These are phyloP conservation scores for Trametes cubensis DNA, from an alignment of 768 basidiomycete species.

Conservation along the genomic window DNA sequence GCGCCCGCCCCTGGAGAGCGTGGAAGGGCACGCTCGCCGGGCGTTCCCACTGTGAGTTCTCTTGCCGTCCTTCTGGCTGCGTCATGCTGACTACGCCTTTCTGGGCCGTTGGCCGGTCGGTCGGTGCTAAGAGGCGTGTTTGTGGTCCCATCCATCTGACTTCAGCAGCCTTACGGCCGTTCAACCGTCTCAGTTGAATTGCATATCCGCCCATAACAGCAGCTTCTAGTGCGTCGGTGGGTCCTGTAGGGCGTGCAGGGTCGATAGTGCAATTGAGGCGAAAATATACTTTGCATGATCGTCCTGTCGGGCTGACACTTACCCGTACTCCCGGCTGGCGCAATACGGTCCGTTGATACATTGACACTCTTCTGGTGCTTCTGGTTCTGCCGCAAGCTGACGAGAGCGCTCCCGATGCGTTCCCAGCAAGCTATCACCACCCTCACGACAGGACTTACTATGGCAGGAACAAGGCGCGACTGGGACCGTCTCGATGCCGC, in stretches of 20 bases:
- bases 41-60: constrained; percentile 10
- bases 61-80: not conserved
- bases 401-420: constrained; percentile 7
- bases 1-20: constrained; percentile 4
- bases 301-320: not conserved
- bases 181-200: not conserved
- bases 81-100: constrained; percentile 8
- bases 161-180: constrained; percentile 5
- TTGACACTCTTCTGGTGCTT: constrained; percentile 4
- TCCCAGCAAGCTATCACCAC: not conserved
- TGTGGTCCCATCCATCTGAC: too few species aligned
- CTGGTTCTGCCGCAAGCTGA: not conserved
- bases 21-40: constrained; percentile 5
- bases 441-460: not conserved
- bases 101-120: too few species aligned
- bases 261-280: not conserved
- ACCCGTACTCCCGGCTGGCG: constrained; percentile 1
- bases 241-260: not conserved
- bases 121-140: too few species aligned
- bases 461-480: not conserved
- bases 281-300: not conserved
- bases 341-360: not conserved
- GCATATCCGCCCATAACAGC: not conserved
- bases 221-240: not conserved
- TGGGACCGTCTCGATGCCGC: not conserved